Evolutionary conservation across 176 grass and related monocot genomes (phyloP), one percentile per base, ranked within the genome.

Genomic region (Poa pratensis): DNA sequence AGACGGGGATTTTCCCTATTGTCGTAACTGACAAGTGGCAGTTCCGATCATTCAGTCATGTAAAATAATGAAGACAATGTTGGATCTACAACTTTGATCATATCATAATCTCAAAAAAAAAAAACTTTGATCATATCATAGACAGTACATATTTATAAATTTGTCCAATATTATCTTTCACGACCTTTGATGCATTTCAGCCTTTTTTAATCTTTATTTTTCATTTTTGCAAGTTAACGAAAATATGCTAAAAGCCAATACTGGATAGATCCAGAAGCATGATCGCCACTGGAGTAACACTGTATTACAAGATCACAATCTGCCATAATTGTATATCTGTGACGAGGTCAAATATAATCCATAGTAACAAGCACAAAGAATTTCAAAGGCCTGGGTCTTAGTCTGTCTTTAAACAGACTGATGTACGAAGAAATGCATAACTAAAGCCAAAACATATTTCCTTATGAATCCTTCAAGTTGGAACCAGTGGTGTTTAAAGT

Each of bases 191-290:
- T 49, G 12, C n/a, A 53, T 67, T 42, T 73, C 30, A 72, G 9
- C 23, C 83, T 19, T 65, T 55, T 67, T 37, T 20, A 49, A 60
- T 10, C 11, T 54, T 55, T 40, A 52, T 68, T 82, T 57, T 35
- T 66, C 17, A 54, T 57, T 76, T 26, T 72, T 39, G 18, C 48
- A 78, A 62, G 30, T 72, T 71, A 60, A 7, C 11, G 51, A 73
- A 16, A 84, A 83, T n/a, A 76, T 76, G 15, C n/a, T 63, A 60
- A 18, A 82, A 79, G 42, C 16, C 32, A 75, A 59, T 2, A 63
- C 6, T 66, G 40, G 49, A 48, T 34, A 67, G 26, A 23, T 66
- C 35, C 69, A 67, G 9, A 58, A 61, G 70, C 18, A 65, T 58
- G 50, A 58, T 28, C 15, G 2, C 9, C 37, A 53, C 17, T 65